A percentile compares a stretch with the other conserved stretches of the same genome.
Evolutionary conservation across 805 yeast species (phyloP).

Genomic region (Starmerella gropengiesseri): DNA sequence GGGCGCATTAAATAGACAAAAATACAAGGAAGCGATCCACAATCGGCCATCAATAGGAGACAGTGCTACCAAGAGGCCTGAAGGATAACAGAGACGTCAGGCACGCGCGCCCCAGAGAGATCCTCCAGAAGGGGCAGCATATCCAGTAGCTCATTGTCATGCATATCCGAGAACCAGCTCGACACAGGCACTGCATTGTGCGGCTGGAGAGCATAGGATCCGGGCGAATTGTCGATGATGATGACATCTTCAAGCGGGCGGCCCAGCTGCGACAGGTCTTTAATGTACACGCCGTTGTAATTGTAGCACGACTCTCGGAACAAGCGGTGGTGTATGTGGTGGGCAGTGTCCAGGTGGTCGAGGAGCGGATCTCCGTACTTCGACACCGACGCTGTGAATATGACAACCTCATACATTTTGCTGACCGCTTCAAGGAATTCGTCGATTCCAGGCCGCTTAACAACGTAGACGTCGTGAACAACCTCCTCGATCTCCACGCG

Average conservation of each 20-base stretch:
- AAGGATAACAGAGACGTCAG: slow-evolving; percentile 74
- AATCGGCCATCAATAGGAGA: too few relatives aligned
- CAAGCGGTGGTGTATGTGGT: slow-evolving; percentile 75
- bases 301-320: slow-evolving; percentile 91
- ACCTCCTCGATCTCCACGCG: slow-evolving; percentile 95
- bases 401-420: slow-evolving; percentile 82
- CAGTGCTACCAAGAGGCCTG: slow-evolving; percentile 12
- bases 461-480: slow-evolving; percentile 87
- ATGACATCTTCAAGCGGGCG: slow-evolving; percentile 77
- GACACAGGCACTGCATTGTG: slow-evolving; percentile 95
- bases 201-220: slow-evolving; percentile 95
- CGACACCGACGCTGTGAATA: slow-evolving; percentile 91
- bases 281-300: slow-evolving; percentile 89
- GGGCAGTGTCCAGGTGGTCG: slow-evolving; percentile 70
- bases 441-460: slow-evolving; percentile 96
- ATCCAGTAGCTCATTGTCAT: slow-evolving; percentile 89
- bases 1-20: not conserved
- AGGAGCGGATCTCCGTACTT: slow-evolving; percentile 93
- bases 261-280: slow-evolving; percentile 87
- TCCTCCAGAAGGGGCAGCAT: slow-evolving; percentile 85
- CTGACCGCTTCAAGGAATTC: slow-evolving; percentile 79
- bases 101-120: slow-evolving; percentile 57
- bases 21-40: not conserved
- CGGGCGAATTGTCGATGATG: slow-evolving; percentile 94
- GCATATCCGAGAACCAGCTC: slow-evolving; percentile 96